Evolutionary conservation across 768 basidiomycete genomes (phyloP).

Genomic region (Guyanaporus albipodus): DNA sequence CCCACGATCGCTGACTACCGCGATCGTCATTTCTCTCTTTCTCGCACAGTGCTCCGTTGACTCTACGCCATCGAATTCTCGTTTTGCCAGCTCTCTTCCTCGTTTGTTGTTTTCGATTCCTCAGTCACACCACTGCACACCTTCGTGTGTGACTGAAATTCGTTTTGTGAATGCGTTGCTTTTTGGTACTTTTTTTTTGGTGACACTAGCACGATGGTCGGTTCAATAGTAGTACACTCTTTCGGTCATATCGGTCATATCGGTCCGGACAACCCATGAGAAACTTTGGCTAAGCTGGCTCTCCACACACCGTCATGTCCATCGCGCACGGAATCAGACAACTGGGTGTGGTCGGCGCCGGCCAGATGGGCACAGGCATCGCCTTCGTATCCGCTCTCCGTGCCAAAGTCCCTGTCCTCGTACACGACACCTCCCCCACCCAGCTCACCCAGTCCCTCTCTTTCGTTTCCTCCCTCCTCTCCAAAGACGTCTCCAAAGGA

Average conservation of each 20-base stretch:
- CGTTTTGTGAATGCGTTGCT: slow-evolving; percentile 20
- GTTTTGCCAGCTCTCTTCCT: slow-evolving; percentile 18
- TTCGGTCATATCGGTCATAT: too few relatives aligned
- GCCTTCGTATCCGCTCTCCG: slow-evolving; percentile 82
- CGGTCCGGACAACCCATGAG: too few relatives aligned
- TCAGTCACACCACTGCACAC: slow-evolving; percentile 2
- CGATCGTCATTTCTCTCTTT: too few relatives aligned
- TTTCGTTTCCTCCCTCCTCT: slow-evolving; percentile 76
- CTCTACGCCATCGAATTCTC: slow-evolving; percentile 8
- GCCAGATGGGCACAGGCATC: slow-evolving; percentile 92
- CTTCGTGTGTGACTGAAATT: not conserved
- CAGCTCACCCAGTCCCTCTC: slow-evolving; percentile 72
- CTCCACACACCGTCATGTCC: slow-evolving; percentile 31
- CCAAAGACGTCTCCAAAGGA: slow-evolving; percentile 87
- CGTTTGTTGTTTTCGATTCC: slow-evolving; percentile 16
- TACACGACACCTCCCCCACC: slow-evolving; percentile 75
- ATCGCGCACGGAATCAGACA: slow-evolving; percentile 69
- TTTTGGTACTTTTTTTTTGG: slow-evolving; percentile 15
- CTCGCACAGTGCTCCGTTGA: slow-evolving; percentile 19
- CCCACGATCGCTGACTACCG: slow-evolving; percentile 7
- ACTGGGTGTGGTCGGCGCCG: slow-evolving; percentile 77
- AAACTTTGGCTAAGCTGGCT: too few relatives aligned
- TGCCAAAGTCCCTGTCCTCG: slow-evolving; percentile 78
- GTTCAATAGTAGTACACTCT: too few relatives aligned
- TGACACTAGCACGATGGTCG: slow-evolving; percentile 16